A percentile compares a stretch with the other conserved stretches of the same genome.
Evolutionary conservation across 257 asterid species (phyloP).

Genomic region (Voacanga thouarsii): DNA sequence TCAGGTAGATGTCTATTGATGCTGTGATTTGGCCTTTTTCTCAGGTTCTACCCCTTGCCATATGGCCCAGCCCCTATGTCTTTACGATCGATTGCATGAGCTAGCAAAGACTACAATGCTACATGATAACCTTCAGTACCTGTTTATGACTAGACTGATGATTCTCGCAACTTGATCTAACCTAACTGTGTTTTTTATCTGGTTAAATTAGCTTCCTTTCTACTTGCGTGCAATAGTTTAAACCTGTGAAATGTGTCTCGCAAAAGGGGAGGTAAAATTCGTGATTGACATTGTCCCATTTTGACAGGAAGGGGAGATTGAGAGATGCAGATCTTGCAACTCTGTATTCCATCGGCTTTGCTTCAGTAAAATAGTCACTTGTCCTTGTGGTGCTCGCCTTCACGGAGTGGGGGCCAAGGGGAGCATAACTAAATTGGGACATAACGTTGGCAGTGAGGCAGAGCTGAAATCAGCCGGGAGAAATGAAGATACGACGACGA

Average conservation of each 20-base stretch:
- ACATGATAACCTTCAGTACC: not conserved
- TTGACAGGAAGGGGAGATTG: slow-evolving; percentile 74
- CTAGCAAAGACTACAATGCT: not conserved
- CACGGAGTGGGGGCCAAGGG: slow-evolving; percentile 33
- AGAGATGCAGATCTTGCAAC: slow-evolving; percentile 72
- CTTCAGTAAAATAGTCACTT: slow-evolving; percentile 49
- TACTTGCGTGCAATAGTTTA: not conserved
- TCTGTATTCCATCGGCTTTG: slow-evolving; percentile 76
- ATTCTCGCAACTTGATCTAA: not conserved
- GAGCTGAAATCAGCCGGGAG: slow-evolving; percentile 24
- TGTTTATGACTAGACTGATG: not conserved
- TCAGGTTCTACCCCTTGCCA: not conserved
- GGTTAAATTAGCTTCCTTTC: not conserved
- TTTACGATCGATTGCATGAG: not conserved
- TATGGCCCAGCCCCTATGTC: not conserved
- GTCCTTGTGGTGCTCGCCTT: slow-evolving; percentile 69
- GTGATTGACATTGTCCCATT: not conserved
- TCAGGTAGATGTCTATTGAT: slow-evolving; percentile 50
- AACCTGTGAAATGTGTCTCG: not conserved
- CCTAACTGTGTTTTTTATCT: not conserved
- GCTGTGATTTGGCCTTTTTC: not conserved
- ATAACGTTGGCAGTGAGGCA: slow-evolving; percentile 2
- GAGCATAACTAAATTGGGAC: slow-evolving; percentile 25
- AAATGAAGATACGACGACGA: slow-evolving; percentile 32
- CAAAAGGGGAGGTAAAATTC: not conserved